Conservation (phyloP, 768 basidiomycete species). For the Tricholoma sp. region DNA sequence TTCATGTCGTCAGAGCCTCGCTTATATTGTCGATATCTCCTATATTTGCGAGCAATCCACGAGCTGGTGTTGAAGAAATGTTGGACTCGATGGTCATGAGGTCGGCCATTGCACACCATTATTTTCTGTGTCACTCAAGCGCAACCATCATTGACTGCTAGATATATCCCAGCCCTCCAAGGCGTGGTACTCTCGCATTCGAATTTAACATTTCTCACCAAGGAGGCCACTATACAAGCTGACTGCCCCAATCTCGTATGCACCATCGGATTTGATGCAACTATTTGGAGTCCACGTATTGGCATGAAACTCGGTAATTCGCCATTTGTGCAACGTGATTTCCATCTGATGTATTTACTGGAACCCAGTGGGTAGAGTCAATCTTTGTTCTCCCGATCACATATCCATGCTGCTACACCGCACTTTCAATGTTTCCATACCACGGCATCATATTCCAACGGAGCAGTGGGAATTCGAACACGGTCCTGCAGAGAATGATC, state of each 20-base stretch:
- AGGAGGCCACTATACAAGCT: slow-evolving; percentile 60
- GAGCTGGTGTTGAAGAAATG: slow-evolving; percentile 78
- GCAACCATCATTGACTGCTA: slow-evolving; percentile 25
- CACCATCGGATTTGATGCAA: slow-evolving; percentile 72
- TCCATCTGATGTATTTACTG: slow-evolving; percentile 2
- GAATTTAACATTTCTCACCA: slow-evolving; percentile 60
- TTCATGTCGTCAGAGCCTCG: slow-evolving; percentile 57
- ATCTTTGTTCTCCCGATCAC: slow-evolving; percentile 87
- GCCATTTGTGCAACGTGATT: slow-evolving; percentile 1
- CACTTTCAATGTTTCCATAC: slow-evolving; percentile 95
- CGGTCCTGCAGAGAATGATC: slow-evolving; percentile 75
- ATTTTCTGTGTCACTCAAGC: not conserved
- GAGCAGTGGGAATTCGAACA: slow-evolving; percentile 85
- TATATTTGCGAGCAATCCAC: slow-evolving; percentile 68
- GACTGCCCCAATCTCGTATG: slow-evolving; percentile 86
- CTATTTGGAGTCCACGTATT: slow-evolving; percentile 82
- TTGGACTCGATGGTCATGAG: slow-evolving; percentile 95
- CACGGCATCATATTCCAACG: slow-evolving; percentile 81
- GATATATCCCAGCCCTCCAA: slow-evolving; percentile 82
- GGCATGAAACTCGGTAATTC: slow-evolving; percentile 74
- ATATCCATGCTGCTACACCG: slow-evolving; percentile 84
- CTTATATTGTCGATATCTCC: slow-evolving; percentile 76
- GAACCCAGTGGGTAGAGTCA: slow-evolving; percentile 72
- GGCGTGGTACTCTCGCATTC: slow-evolving; percentile 89
- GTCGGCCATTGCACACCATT: slow-evolving; percentile 36